Base-by-base conservation (phyloP, 2,329 filamentous ascomycete species). In the Herpotrichia juniperi region DNA sequence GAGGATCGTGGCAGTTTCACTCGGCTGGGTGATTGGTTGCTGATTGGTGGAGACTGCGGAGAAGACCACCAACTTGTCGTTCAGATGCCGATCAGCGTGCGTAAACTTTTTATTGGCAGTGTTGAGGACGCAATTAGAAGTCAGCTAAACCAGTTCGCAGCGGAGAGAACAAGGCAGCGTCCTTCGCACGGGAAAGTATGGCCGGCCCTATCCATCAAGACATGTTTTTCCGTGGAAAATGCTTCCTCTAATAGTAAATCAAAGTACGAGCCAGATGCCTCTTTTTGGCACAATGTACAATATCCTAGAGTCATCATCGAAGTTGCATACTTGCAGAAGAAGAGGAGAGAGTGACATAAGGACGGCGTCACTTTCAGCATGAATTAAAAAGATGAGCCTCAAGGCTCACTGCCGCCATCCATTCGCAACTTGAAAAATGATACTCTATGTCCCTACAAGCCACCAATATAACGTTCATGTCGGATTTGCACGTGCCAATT, bases 301-400 rank as follows among this genome's bases (percentile, higher is more conserved):
- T 53, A 46, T 32, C 46, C 46, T 25, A 46, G 51, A 10, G 45
- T 53, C 32, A 46, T 53, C 35, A 50, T 53, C 31, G 46, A 53
- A 53, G 46, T 50, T 16, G 46, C 51, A 50, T 53, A 49, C 28
- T 53, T 39, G 24, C 46, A 50, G 42, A 53, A 53, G 37, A 53
- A 39, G 40, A 50, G 45, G 22, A 31, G 21, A n/a, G n/a, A n/a
- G n/a, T n/a, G n/a, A n/a, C n/a, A n/a, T n/a, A n/a, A n/a, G n/a
- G n/a, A n/a, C n/a, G n/a, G n/a, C n/a, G n/a, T n/a, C n/a, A n/a
- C n/a, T n/a, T n/a, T n/a, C n/a, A n/a, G n/a, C n/a, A n/a, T n/a
- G n/a, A n/a, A n/a, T n/a, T n/a, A n/a, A n/a, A n/a, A n/a, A n/a
- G n/a, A n/a, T n/a, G n/a, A n/a, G n/a, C n/a, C n/a, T n/a, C n/a